Base-by-base conservation (phyloP, 2,329 filamentous ascomycete species). In the Neofusicoccum cordaticola region DNA sequence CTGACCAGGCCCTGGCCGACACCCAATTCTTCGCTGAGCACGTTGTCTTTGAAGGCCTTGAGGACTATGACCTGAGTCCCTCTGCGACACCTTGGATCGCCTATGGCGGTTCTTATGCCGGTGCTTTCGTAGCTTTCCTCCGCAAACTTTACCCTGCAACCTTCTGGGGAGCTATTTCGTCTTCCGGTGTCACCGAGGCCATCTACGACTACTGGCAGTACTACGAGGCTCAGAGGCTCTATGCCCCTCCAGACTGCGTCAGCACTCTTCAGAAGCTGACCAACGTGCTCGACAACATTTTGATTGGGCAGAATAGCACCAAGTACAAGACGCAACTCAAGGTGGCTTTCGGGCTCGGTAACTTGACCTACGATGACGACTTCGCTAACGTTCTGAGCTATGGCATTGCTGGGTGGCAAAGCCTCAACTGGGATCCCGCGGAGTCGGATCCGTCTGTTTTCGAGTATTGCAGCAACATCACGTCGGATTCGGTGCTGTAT, bases 61-160 rank as follows among this genome's bases (percentile, higher is more conserved):
- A 91, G 71, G 77, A 90, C 67, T 71, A 84, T 27, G 84, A 92
- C 67, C 77, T 95, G 42, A 91, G 86, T 0, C 85, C 90, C 0
- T 79, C 85, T 0, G 82, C 80, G 2, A 87, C 86, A 0, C 86
- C 92, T 0, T 95, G 89, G 78, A 88, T 96, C 65, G 86, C 87
- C 0, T 96, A 96, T 67, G 92, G 92, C 1, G 92, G 92, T 0
- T 93, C 90, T 0, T 96, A 96, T 71, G 90, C 92, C 0, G 92
- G 92, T 2, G 89, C 88, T 0, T 90, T 93, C 69, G 90, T 88
- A 57, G 91, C 92, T 0, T 89, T 96, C 69, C 77, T 92, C 42
- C 87, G 92, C 37, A 88, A 90, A 65, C 74, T 88, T 15, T 96
- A 96, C 73, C 92, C 92, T 0, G 87, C 94, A 37, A 79, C 89